Percentiles rank a stretch among this genome's conserved stretches.
Conservation (phyloP, 1,284 basidiomycete genomes). For the Cutaneotrichosporon sp. region DNA sequence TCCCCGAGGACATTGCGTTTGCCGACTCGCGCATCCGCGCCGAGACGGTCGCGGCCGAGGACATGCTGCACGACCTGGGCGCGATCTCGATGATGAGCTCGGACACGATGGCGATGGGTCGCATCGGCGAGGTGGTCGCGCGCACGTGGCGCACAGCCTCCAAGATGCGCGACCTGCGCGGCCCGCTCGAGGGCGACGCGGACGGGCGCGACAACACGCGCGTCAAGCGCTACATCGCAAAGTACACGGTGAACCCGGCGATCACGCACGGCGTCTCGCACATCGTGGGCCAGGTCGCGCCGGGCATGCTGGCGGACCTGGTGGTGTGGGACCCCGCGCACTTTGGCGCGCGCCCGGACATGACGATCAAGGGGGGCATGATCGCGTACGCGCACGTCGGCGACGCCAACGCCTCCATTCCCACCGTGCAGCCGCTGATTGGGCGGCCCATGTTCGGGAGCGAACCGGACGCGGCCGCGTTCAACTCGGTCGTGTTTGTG, state of each 20-base stretch:
- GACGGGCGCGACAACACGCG: constrained; percentile 78
- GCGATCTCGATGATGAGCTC: constrained; percentile 96
- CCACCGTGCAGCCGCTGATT: constrained; percentile 85
- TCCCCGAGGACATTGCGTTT: constrained; percentile 92
- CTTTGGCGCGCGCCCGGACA: constrained; percentile 89
- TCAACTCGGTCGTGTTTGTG: constrained; percentile 83
- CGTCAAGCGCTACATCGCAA: constrained; percentile 95
- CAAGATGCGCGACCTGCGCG: constrained; percentile 83
- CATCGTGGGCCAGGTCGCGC: constrained; percentile 78
- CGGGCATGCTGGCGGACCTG: constrained; percentile 86
- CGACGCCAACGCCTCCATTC: constrained; percentile 90
- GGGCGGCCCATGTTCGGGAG: constrained; percentile 89
- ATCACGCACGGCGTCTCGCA: constrained; percentile 92
- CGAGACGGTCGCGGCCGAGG: constrained; percentile 97
- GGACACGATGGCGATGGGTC: constrained; percentile 97
- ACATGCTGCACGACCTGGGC: constrained; percentile 90
- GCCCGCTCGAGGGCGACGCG: constrained; percentile 71
- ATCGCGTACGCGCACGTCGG: constrained; percentile 93
- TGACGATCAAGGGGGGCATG: constrained; percentile 91
- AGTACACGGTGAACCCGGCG: constrained; percentile 99
- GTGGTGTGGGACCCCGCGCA: constrained; percentile 92
- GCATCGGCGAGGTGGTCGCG: constrained; percentile 90
- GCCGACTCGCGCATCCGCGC: constrained; percentile 96
- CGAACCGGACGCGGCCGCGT: constrained; percentile 69
- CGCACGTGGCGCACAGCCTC: constrained; percentile 96